Evolutionary conservation across 2,329 filamentous ascomycete genomes (phyloP).

Genomic region (Fusarium ramigenum): DNA sequence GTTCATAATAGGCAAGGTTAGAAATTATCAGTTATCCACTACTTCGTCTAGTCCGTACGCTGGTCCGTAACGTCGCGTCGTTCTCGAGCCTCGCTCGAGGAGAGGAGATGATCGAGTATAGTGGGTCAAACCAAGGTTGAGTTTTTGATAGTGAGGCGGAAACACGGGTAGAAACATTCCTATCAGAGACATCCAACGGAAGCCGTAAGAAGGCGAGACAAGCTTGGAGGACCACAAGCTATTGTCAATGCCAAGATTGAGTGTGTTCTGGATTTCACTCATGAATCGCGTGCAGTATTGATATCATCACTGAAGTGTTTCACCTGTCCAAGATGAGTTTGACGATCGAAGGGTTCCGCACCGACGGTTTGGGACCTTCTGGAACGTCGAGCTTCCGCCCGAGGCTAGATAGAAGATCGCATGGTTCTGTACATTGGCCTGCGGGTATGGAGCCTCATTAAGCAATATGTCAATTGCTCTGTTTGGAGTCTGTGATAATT

Average conservation of each 20-base stretch:
- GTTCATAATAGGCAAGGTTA: constrained; percentile 36
- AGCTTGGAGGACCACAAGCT: constrained; percentile 8
- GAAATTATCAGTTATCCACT: constrained; percentile 34
- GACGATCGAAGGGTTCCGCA: constrained; percentile 17
- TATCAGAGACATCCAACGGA: constrained; percentile 26
- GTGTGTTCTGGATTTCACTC: constrained; percentile 2
- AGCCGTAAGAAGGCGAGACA: constrained; percentile 18
- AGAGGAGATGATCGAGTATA: constrained; percentile 28
- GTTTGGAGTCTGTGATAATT: constrained; percentile 21
- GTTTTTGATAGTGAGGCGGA: constrained; percentile 25
- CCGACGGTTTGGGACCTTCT: constrained; percentile 37
- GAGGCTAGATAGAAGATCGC: constrained; percentile 27
- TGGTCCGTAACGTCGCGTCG: constrained; percentile 18
- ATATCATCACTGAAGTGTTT: constrained; percentile 34
- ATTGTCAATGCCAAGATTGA: constrained; percentile 17
- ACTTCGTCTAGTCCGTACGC: neutral
- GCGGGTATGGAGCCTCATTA: neutral
- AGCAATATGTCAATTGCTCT: constrained; percentile 29
- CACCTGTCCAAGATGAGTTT: constrained; percentile 31
- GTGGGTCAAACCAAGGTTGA: constrained; percentile 21
- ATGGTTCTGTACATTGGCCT: constrained; percentile 13
- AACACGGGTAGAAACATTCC: constrained; percentile 23
- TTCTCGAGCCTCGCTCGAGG: neutral
- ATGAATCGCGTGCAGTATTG: constrained; percentile 21
- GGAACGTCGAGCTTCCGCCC: constrained; percentile 37